phyloP scores from a whole-genome alignment of 108 stramenopile species.

The Cyclotella choctawhatcheeana region DNA sequence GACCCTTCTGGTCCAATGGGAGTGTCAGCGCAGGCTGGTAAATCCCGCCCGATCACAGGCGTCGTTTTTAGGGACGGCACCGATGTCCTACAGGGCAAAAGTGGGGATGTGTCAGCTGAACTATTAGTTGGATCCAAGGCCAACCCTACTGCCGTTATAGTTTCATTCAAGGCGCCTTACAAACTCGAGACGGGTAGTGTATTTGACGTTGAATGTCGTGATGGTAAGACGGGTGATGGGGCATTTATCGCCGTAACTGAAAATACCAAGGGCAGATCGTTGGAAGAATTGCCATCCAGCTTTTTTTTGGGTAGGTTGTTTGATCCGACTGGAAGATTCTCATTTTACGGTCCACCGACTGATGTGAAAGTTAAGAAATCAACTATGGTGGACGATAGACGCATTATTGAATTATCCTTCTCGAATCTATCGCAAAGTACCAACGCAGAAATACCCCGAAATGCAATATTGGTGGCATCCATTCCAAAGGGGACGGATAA shows the following conservation, averaged over 20 bases:
- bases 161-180: conserved; percentile 70
- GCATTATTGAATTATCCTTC: conserved; percentile 69
- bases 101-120: conserved; percentile 76
- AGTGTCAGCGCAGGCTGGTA: conserved; percentile 80
- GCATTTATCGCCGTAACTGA: conserved; percentile 80
- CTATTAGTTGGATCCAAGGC: conserved; percentile 61
- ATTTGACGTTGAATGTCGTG: conserved; percentile 86
- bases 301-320: conserved; percentile 73
- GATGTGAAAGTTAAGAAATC: conserved; percentile 78
- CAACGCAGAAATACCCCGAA: conserved; percentile 79
- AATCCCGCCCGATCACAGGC: conserved; percentile 75
- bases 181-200: conserved; percentile 66
- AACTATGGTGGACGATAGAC: conserved; percentile 32
- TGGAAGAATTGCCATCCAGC: conserved; percentile 63
- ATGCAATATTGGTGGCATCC: conserved; percentile 69
- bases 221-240: conserved; percentile 78
- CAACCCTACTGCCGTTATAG: conserved; percentile 58
- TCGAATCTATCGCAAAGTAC: conserved; percentile 78
- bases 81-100: conserved; percentile 62
- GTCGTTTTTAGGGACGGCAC: conserved; percentile 80
- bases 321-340: conserved; percentile 78
- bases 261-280: conserved; percentile 47
- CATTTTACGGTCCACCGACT: conserved; percentile 83
- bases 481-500: conserved; percentile 72
- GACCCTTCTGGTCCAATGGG: conserved; percentile 76